phyloP scores from a whole-genome alignment of 1,139 yeast species.

The Debaryomyces sp. region DNA sequence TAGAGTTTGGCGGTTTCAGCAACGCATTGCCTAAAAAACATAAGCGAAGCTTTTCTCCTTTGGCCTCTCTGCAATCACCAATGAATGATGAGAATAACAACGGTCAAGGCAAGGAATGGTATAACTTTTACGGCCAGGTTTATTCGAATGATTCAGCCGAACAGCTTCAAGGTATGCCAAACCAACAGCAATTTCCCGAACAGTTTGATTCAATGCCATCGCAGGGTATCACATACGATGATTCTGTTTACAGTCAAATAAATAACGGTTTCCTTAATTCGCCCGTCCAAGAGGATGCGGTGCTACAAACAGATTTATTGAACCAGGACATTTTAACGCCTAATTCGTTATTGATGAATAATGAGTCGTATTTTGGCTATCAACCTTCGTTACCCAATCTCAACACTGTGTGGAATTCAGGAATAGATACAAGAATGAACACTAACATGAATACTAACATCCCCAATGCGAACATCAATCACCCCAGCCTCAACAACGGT shows the following conservation, averaged over 20 bases:
- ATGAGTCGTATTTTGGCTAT: slow-evolving; percentile 16
- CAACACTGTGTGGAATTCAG: slow-evolving; percentile 1
- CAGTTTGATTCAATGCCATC: background rate
- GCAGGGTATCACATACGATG: slow-evolving; percentile 27
- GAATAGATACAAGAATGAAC: slow-evolving; percentile 1
- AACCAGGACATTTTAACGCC: slow-evolving; percentile 5
- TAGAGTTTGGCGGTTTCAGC: slow-evolving; percentile 44
- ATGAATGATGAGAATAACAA: slow-evolving; percentile 1
- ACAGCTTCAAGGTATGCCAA: background rate
- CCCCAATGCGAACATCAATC: background rate
- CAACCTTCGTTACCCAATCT: slow-evolving; percentile 16
- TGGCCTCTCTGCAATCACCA: background rate
- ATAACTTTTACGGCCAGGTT: slow-evolving; percentile 23
- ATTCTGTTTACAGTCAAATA: slow-evolving; percentile 18
- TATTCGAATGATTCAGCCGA: slow-evolving; percentile 22
- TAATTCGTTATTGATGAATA: slow-evolving; percentile 3
- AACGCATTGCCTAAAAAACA: slow-evolving; percentile 37
- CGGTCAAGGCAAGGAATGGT: background rate
- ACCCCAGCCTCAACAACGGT: background rate
- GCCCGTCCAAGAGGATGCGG: slow-evolving; percentile 5
- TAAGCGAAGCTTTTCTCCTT: slow-evolving; percentile 20
- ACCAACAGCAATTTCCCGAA: background rate
- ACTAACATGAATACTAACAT: background rate
- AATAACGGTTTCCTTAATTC: slow-evolving; percentile 5
- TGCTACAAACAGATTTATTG: slow-evolving; percentile 1